A percentile compares a stretch with the other conserved stretches of the same genome.
These are phyloP conservation scores for Tricholoma hemisulphureum DNA, from an alignment of 768 basidiomycete species.

Conservation along the genomic window DNA sequence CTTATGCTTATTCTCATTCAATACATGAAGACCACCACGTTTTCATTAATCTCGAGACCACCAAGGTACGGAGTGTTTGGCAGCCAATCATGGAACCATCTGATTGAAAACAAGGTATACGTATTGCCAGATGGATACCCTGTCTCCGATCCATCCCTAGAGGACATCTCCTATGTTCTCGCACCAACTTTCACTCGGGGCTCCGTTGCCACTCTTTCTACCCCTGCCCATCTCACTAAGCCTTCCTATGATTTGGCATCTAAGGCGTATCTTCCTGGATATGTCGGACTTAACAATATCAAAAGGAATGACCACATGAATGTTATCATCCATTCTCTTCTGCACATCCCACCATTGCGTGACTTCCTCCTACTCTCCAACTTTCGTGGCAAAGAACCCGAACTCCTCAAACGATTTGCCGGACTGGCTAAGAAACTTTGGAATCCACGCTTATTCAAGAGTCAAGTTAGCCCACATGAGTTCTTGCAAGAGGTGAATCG, in stretches of 20 bases:
- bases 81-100: constrained; percentile 1
- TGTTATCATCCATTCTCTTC: constrained; percentile 89
- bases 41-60: constrained; percentile 92
- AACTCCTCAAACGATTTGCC: constrained; percentile 86
- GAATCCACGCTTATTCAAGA: constrained; percentile 96
- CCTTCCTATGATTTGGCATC: constrained; percentile 83
- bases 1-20: constrained; percentile 95
- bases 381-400: constrained; percentile 73
- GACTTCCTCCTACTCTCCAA: constrained; percentile 81
- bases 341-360: constrained; percentile 88
- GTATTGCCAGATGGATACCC: constrained; percentile 96
- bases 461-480: constrained; percentile 98
- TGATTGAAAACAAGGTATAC: constrained; percentile 66
- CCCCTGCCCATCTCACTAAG: constrained; percentile 58
- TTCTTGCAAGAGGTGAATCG: constrained; percentile 95
- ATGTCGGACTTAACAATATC: constrained; percentile 96
- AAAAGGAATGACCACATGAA: constrained; percentile 98
- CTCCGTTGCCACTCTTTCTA: constrained; percentile 54
- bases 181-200: constrained; percentile 78
- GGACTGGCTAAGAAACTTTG: constrained; percentile 89
- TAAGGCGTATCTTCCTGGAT: constrained; percentile 86
- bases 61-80: constrained; percentile 60
- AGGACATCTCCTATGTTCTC: constrained; percentile 91
- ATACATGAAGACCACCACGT: constrained; percentile 99
- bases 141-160: constrained; percentile 94